Evolutionary conservation across 148 eudicot species (phyloP).

Genomic region (Vaccinium vitisidaea): DNA sequence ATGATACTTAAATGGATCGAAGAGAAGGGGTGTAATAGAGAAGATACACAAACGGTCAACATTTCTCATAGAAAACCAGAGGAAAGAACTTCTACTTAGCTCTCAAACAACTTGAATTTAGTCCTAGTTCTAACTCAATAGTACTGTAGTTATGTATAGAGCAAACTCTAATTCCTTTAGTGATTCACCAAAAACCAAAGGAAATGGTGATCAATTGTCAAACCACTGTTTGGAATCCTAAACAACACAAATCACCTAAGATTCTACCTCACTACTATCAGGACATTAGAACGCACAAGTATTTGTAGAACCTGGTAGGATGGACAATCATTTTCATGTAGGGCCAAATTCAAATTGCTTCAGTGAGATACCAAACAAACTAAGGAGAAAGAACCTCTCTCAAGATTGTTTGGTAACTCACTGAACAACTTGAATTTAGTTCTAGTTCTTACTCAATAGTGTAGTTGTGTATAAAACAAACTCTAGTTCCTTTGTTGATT

Average conservation of each 20-base stretch:
- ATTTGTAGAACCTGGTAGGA: too few species aligned
- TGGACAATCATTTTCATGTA: too few species aligned
- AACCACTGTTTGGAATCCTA: too few species aligned
- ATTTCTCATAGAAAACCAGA: not conserved
- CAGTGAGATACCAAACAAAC: too few species aligned
- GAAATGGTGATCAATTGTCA: not conserved
- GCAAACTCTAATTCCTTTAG: not conserved
- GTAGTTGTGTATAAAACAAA: too few species aligned
- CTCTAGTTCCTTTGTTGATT: too few species aligned
- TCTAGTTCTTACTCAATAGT: too few species aligned
- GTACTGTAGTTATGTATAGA: not conserved
- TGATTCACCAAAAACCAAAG: not conserved
- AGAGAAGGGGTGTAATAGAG: not conserved
- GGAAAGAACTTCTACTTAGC: not conserved
- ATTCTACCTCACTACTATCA: not conserved
- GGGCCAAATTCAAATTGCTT: too few species aligned
- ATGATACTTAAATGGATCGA: not conserved
- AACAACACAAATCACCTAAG: too few species aligned
- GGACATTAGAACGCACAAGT: too few species aligned
- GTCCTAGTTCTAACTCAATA: not conserved
- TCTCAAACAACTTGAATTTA: not conserved
- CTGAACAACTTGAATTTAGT: too few species aligned
- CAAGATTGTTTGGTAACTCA: constrained; percentile 4
- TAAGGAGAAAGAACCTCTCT: not conserved
- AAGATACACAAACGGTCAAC: not conserved